Base-by-base conservation (phyloP, 176 grass and related monocot genomes). In the Thinopyrum elongatum region DNA sequence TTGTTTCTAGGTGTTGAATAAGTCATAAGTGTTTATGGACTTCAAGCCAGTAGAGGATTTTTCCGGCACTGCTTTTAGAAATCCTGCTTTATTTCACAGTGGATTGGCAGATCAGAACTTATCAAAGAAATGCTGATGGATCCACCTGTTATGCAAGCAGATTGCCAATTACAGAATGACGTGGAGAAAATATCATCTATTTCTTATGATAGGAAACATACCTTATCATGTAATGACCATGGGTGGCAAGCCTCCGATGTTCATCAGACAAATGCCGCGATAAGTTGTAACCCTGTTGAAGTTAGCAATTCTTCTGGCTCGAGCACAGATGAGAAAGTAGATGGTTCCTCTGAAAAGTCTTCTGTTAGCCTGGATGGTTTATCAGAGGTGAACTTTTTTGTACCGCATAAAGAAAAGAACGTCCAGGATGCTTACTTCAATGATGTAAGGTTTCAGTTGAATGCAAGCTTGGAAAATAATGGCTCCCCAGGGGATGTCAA, bases 41-140 rank as follows among this genome's bases (percentile, higher is more conserved):
- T 89, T 83, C 13, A 65, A 61, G 22, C 33, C 30, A 65, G 53
- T 29, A 80, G 51, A 59, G 31, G 65, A 63, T 83, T 87, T 65
- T 78, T 74, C 63, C 30, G 82, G 74, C 60, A 65, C 59, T 87
- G 42, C 30, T 84, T 90, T 78, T 35, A 81, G 65, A 72, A 80
- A 31, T 70, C 81, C 59, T 78, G 81, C 76, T 67, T 47, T 79
- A 75, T 71, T 81, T 75, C 64, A 6, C 57, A 79, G 41, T 71
- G 68, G 61, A 76, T 47, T 82, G 19, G 11, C 65, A 57, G 53
- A 81, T 28, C 74, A 74, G 76, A 78, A 68, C 74, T 67, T 85
- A 81, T 15, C 80, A 74, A 74, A 89, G 94, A 86, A 86, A 89
- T 89, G 86, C 88, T 95, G 59, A 92, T 93, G 82, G 90, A 95